Percentiles rank a stretch among this genome's conserved stretches.
phyloP scores from a whole-genome alignment of 495 filamentous ascomycete species.

The Neurospora sp. region DNA sequence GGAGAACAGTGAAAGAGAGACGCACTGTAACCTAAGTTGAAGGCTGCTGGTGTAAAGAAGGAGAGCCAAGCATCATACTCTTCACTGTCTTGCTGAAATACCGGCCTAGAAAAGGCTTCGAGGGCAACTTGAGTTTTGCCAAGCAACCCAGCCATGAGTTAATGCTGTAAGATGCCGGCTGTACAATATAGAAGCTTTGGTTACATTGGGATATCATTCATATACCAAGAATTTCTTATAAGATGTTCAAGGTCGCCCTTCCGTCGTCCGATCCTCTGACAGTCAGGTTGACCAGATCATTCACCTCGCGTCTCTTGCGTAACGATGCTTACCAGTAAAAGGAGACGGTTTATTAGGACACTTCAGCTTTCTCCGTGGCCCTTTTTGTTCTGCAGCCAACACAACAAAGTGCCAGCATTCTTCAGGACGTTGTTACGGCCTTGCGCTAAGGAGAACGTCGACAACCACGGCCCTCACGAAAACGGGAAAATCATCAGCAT shows the following conservation, averaged over 20 bases:
- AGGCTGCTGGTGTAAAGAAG: background rate
- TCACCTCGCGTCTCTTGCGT: background rate
- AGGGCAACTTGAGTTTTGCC: background rate
- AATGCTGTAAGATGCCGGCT: background rate
- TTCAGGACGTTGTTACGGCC: background rate
- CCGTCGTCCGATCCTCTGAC: background rate
- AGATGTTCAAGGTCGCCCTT: background rate
- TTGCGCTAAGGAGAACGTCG: background rate
- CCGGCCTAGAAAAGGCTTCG: background rate
- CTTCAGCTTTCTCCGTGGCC: background rate
- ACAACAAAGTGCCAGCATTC: background rate
- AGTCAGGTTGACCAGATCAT: background rate
- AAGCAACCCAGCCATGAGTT: background rate
- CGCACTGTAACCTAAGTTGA: too few species aligned
- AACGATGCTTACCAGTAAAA: background rate
- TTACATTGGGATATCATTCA: background rate
- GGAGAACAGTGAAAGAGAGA: too few species aligned
- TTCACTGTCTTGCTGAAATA: background rate
- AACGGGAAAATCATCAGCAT: background rate
- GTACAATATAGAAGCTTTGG: background rate
- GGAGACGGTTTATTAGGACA: background rate
- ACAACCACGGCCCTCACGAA: background rate
- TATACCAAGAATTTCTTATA: background rate
- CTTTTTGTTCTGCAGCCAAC: background rate
- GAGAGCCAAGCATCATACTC: background rate